Percentiles rank a stretch among this genome's conserved stretches.
Conservation (phyloP, 148 eudicot genomes). For the Silene conica region DNA sequence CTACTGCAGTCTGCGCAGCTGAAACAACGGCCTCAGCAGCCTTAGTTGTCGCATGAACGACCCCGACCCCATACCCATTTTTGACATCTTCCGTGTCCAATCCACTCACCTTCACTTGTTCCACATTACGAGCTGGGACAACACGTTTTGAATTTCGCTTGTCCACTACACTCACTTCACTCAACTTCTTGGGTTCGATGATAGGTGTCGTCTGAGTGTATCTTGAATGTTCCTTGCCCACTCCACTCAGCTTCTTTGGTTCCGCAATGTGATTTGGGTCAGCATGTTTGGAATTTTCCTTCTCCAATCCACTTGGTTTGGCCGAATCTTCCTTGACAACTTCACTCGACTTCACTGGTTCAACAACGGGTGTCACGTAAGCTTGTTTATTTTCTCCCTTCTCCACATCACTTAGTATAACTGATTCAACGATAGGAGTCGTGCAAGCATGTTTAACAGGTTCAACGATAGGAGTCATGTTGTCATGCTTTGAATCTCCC, state of each 20-base stretch:
- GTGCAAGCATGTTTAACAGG: neutral
- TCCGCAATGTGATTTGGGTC: slow-evolving; percentile 6
- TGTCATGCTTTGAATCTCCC: slow-evolving; percentile 24
- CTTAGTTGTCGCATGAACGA: slow-evolving; percentile 37
- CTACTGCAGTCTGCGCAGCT: slow-evolving; percentile 28
- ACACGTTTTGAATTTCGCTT: neutral
- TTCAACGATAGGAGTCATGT: neutral
- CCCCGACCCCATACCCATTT: slow-evolving; percentile 41
- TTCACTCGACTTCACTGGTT: neutral
- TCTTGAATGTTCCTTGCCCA: slow-evolving; percentile 5
- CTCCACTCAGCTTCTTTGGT: slow-evolving; percentile 16
- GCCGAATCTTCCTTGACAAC: neutral
- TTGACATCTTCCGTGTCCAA: slow-evolving; percentile 42
- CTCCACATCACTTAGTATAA: neutral
- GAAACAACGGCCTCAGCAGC: slow-evolving; percentile 37
- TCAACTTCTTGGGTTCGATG: neutral
- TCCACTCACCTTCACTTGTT: slow-evolving; percentile 31
- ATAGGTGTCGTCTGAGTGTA: neutral
- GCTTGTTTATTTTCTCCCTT: slow-evolving; percentile 8
- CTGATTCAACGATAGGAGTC: neutral
- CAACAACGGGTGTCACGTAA: neutral
- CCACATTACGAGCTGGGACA: neutral
- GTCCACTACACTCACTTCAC: neutral
- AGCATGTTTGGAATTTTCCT: neutral
- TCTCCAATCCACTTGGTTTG: neutral